These are phyloP conservation scores for Botryotinia convoluta DNA, from an alignment of 2,329 filamentous ascomycete species.

Conservation along the genomic window DNA sequence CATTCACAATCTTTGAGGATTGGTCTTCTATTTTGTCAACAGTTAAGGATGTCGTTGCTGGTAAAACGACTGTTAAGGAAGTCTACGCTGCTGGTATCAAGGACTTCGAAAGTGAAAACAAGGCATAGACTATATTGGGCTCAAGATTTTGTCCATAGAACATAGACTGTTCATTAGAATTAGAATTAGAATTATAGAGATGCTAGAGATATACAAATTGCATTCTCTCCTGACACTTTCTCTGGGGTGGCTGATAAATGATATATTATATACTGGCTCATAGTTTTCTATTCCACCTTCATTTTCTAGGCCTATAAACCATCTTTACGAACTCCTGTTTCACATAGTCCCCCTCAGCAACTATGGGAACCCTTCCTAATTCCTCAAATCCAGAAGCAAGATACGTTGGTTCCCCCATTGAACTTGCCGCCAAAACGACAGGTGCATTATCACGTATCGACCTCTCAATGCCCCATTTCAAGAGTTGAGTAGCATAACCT, in stretches of 20 bases:
- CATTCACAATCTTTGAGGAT: conserved; percentile 83
- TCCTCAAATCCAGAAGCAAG: conserved; percentile 6
- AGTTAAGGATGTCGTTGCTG: conserved; percentile 73
- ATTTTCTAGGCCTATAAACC: not conserved
- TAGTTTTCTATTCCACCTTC: not conserved
- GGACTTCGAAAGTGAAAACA: conserved; percentile 30
- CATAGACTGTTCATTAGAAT: conserved; percentile 18
- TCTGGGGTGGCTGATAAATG: not conserved
- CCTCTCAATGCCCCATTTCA: conserved; percentile 14
- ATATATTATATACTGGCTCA: not conserved
- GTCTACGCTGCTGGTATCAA: conserved; percentile 51
- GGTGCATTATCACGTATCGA: conserved; percentile 5
- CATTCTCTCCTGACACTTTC: not conserved
- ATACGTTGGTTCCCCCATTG: not conserved
- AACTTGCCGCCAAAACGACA: not conserved
- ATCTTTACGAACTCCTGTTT: not conserved
- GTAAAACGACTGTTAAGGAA: conserved; percentile 66
- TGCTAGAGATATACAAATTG: not conserved
- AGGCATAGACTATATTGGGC: conserved; percentile 18
- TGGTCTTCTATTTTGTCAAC: conserved; percentile 76
- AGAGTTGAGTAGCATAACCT: not conserved
- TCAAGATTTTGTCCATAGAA: conserved; percentile 10
- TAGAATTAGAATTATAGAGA: conserved; percentile 14
- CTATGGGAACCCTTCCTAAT: not conserved
- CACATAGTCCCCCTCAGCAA: not conserved